A percentile compares a stretch with the other conserved stretches of the same genome.
Conservation (phyloP, 495 filamentous ascomycete genomes). For the Talaromyces adpressus region DNA sequence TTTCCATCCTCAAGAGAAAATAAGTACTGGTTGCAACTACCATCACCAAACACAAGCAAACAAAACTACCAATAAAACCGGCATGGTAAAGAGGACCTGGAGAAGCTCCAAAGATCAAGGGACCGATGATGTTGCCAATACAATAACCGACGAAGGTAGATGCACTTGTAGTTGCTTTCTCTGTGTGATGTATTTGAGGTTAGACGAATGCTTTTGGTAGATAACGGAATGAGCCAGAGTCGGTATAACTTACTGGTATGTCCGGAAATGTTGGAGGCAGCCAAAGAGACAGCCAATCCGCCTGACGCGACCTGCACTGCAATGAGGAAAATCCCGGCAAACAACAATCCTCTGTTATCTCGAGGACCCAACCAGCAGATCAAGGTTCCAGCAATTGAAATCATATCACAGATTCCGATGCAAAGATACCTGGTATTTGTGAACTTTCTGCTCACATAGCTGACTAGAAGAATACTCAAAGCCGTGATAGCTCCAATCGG, state of each 20-base stretch:
- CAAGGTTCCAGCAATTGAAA: neutral
- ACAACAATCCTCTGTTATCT: neutral
- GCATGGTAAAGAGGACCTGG: constrained; percentile 24
- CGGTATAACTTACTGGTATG: neutral
- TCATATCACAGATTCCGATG: neutral
- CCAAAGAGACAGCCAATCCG: neutral
- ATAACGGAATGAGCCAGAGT: too few species aligned
- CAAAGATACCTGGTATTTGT: neutral
- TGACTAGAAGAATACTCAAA: neutral
- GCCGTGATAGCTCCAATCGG: neutral
- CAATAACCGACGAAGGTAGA: constrained; percentile 32
- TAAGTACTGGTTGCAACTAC: too few species aligned
- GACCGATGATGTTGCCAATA: constrained; percentile 32
- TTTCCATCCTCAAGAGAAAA: too few species aligned
- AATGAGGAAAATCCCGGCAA: neutral
- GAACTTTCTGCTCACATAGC: neutral
- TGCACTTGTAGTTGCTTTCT: constrained; percentile 43
- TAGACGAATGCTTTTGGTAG: neutral
- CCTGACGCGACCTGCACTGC: neutral
- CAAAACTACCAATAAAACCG: neutral
- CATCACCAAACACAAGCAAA: too few species aligned
- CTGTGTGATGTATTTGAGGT: constrained; percentile 27
- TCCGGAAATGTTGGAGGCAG: neutral
- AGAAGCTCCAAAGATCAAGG: constrained; percentile 23
- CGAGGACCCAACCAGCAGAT: constrained; percentile 1